A percentile compares a stretch with the other conserved stretches of the same genome.
Conservation (phyloP, 805 yeast species). For the Yarrowia bubula region DNA sequence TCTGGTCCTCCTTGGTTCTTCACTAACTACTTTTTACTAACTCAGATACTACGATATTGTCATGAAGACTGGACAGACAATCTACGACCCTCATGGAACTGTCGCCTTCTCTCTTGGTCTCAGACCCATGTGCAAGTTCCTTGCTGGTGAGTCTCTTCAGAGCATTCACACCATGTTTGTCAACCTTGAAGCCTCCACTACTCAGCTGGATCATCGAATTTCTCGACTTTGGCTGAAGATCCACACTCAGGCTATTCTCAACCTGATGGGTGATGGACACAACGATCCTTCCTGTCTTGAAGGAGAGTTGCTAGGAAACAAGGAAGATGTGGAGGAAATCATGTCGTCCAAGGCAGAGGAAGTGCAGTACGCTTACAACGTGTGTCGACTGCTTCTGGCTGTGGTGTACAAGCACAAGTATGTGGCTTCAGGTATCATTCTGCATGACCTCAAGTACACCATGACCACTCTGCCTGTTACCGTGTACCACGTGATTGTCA, state of each 20-base stretch:
- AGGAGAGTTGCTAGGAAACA: slow-evolving; percentile 31
- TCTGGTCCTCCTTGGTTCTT: too few species aligned
- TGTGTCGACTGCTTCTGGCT: slow-evolving; percentile 32
- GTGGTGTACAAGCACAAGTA: slow-evolving; percentile 32
- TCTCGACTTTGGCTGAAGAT: slow-evolving; percentile 33
- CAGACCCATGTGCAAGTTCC: slow-evolving; percentile 33
- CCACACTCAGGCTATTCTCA: slow-evolving; percentile 31
- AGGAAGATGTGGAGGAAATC: slow-evolving; percentile 26
- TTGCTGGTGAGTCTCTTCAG: slow-evolving; percentile 33
- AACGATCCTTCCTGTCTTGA: slow-evolving; percentile 32
- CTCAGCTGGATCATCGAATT: slow-evolving; percentile 30
- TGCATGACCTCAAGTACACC: slow-evolving; percentile 31
- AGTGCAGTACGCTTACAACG: slow-evolving; percentile 32
- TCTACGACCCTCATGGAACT: slow-evolving; percentile 33
- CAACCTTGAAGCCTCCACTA: slow-evolving; percentile 29
- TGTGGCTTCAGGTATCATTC: slow-evolving; percentile 33
- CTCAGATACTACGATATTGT: slow-evolving; percentile 33
- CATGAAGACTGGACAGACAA: slow-evolving; percentile 33
- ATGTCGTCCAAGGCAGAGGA: slow-evolving; percentile 29
- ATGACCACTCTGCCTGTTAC: slow-evolving; percentile 32
- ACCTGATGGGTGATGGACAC: slow-evolving; percentile 31
- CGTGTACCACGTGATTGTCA: slow-evolving; percentile 33
- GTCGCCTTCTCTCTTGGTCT: slow-evolving; percentile 32
- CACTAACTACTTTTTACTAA: neutral
- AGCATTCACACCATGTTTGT: slow-evolving; percentile 31